A percentile compares a stretch with the other conserved stretches of the same genome.
These are phyloP conservation scores for Phylloporus sp. DNA, from an alignment of 768 basidiomycete genomes.

Conservation along the genomic window DNA sequence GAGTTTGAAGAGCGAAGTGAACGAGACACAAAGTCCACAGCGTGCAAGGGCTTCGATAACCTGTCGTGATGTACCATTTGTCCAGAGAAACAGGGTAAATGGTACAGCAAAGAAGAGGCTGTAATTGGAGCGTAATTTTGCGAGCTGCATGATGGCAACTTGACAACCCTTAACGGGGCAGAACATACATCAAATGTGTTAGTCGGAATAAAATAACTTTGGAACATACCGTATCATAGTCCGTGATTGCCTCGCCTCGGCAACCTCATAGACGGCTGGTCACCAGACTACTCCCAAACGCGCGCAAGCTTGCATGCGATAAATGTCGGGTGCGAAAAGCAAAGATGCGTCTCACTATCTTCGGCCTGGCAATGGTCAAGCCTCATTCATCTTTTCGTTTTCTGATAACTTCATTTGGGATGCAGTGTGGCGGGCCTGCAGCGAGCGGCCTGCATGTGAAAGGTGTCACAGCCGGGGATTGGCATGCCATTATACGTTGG, in stretches of 20 bases:
- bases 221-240: no score
- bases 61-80: not conserved
- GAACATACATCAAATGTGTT: no score
- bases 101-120: not conserved
- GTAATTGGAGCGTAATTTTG: not conserved
- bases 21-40: slow-evolving; percentile 1
- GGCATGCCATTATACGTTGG: slow-evolving; percentile 56
- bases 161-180: not conserved
- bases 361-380: not conserved
- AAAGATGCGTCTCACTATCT: slow-evolving; percentile 46
- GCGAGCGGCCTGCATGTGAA: slow-evolving; percentile 65
- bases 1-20: not conserved
- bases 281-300: not conserved
- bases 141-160: not conserved
- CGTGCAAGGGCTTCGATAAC: not conserved
- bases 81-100: not conserved
- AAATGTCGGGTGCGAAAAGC: slow-evolving; percentile 71
- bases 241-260: not conserved
- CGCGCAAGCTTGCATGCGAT: slow-evolving; percentile 56
- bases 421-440: slow-evolving; percentile 69
- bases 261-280: not conserved
- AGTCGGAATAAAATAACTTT: no score
- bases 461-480: slow-evolving; percentile 59
- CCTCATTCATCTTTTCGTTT: not conserved
- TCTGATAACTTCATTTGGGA: no score